Evolutionary conservation across 768 basidiomycete species (phyloP).

Genomic region (Termitomyces sp.): DNA sequence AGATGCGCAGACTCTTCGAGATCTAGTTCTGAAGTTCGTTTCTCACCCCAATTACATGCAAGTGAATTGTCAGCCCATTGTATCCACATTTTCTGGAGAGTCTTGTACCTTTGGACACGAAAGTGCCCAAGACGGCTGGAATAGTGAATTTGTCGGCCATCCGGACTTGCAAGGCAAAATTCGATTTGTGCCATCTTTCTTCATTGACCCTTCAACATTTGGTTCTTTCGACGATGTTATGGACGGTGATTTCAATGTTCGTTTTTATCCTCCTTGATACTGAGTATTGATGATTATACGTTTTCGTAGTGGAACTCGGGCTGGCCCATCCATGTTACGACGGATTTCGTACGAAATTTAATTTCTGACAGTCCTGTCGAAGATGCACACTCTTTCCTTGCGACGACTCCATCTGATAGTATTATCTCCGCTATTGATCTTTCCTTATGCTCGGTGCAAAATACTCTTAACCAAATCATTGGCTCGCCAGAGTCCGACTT

Average conservation of each 20-base stretch:
- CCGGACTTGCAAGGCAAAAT: conserved; percentile 41
- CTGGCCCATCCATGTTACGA: conserved; percentile 66
- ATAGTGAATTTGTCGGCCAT: conserved; percentile 41
- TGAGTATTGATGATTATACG: conserved; percentile 6
- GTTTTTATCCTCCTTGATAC: conserved; percentile 13
- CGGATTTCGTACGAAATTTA: conserved; percentile 24
- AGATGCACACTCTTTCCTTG: conserved; percentile 15
- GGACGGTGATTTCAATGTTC: conserved; percentile 56
- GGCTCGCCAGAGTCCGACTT: conserved; percentile 49
- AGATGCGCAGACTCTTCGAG: conserved; percentile 46
- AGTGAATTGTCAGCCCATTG: conserved; percentile 40
- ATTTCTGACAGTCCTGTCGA: not conserved
- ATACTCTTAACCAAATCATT: conserved; percentile 9
- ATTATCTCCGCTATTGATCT: conserved; percentile 1
- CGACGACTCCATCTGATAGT: conserved; percentile 1
- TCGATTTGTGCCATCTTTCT: conserved; percentile 68
- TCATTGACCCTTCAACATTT: conserved; percentile 47
- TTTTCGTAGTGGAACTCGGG: conserved; percentile 66
- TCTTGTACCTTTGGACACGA: conserved; percentile 59
- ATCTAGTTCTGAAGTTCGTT: conserved; percentile 47
- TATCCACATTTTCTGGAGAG: conserved; percentile 72
- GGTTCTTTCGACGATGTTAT: conserved; percentile 41
- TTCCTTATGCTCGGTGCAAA: conserved; percentile 1
- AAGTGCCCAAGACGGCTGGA: conserved; percentile 51
- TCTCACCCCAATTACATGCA: conserved; percentile 55